These are phyloP conservation scores for Ustilago esculenta DNA, from an alignment of 1,284 basidiomycete genomes.

Conservation along the genomic window DNA sequence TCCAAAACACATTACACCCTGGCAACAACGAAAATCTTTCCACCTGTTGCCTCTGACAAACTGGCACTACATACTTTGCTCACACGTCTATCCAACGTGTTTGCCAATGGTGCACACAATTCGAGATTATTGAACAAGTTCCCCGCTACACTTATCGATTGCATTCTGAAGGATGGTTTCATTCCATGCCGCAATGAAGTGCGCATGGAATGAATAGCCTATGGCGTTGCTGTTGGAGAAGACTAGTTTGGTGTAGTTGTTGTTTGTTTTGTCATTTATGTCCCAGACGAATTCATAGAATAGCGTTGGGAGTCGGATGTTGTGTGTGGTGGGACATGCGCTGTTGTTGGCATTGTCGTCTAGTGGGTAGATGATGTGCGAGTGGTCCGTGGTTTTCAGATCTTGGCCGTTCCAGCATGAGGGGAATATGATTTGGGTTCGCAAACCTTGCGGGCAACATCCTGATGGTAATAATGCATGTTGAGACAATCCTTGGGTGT, in stretches of 20 bases:
- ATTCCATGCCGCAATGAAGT: slow-evolving; percentile 70
- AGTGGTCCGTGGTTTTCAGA: slow-evolving; percentile 69
- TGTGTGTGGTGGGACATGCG: slow-evolving; percentile 70
- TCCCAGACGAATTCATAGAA: slow-evolving; percentile 69
- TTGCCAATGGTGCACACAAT: slow-evolving; percentile 66
- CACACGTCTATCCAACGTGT: slow-evolving; percentile 21
- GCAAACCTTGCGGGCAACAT: slow-evolving; percentile 65
- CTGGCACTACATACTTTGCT: slow-evolving; percentile 6
- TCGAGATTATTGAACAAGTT: slow-evolving; percentile 68
- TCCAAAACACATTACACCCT: slow-evolving; percentile 48
- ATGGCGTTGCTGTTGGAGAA: slow-evolving; percentile 48
- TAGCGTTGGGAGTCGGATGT: slow-evolving; percentile 70
- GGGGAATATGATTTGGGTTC: slow-evolving; percentile 70
- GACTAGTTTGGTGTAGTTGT: slow-evolving; percentile 28
- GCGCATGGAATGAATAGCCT: slow-evolving; percentile 70
- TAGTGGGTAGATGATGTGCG: slow-evolving; percentile 67
- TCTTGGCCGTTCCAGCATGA: slow-evolving; percentile 72
- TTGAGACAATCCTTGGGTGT: slow-evolving; percentile 54
- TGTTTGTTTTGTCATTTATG: slow-evolving; percentile 9
- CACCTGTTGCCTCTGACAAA: slow-evolving; percentile 13
- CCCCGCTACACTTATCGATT: slow-evolving; percentile 71
- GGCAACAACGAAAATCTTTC: slow-evolving; percentile 28
- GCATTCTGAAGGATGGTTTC: slow-evolving; percentile 69
- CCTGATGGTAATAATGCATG: slow-evolving; percentile 26
- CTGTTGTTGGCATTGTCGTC: slow-evolving; percentile 69